Evolutionary conservation across 1,284 basidiomycete species (phyloP).

Genomic region (Marasmius sp.): DNA sequence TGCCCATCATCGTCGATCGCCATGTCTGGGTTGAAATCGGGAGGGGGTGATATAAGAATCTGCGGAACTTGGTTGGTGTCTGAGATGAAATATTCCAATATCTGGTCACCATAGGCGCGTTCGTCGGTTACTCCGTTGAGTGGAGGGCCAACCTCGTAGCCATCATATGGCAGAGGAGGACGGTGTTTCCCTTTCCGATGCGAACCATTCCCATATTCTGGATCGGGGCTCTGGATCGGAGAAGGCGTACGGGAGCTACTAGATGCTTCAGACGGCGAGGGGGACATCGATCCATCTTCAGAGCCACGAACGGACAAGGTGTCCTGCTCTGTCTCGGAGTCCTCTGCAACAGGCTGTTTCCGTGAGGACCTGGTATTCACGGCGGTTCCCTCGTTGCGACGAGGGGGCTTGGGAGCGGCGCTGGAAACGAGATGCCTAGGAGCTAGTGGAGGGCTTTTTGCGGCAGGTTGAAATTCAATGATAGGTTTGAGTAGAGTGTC

Average conservation of each 20-base stretch:
- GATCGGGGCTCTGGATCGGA: slow-evolving; percentile 66
- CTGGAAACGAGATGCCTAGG: slow-evolving; percentile 90
- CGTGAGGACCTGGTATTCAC: slow-evolving; percentile 58
- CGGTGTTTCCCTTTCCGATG: slow-evolving; percentile 32
- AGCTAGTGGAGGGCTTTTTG: slow-evolving; percentile 92
- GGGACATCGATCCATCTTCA: slow-evolving; percentile 83
- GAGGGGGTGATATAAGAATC: slow-evolving; percentile 86
- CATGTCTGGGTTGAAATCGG: slow-evolving; percentile 95
- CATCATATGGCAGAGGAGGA: slow-evolving; percentile 31
- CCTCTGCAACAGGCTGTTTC: slow-evolving; percentile 36
- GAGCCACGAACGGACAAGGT: slow-evolving; percentile 64
- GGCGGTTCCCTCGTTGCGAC: slow-evolving; percentile 41
- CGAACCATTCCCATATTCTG: slow-evolving; percentile 34
- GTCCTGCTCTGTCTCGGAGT: slow-evolving; percentile 59
- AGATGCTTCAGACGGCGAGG: slow-evolving; percentile 81
- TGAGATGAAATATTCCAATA: slow-evolving; percentile 98
- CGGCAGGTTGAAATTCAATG: slow-evolving; percentile 90
- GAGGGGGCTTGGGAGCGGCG: slow-evolving; percentile 52
- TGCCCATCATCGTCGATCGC: slow-evolving; percentile 99
- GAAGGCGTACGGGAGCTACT: slow-evolving; percentile 89
- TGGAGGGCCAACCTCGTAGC: slow-evolving; percentile 34
- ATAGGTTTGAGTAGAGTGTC: slow-evolving; percentile 89
- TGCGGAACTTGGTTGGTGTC: slow-evolving; percentile 93
- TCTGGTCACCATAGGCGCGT: slow-evolving; percentile 87
- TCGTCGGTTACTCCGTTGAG: slow-evolving; percentile 45